Evolutionary conservation across 129 eudicot genomes (phyloP).

Genomic region (Gnaphalium uliginosum): DNA sequence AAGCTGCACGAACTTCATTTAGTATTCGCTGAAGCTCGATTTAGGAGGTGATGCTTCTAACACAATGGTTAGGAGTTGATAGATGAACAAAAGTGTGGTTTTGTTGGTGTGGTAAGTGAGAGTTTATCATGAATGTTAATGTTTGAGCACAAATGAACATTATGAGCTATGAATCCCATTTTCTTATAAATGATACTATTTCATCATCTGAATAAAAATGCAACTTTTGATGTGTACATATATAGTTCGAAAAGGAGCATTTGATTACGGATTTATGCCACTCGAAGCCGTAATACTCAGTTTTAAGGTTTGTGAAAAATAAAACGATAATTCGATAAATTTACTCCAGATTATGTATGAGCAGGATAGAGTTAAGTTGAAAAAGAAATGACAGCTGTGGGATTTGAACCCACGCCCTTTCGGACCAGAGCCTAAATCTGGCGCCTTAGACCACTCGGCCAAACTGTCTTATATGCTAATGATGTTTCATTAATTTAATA

Average conservation of each 20-base stretch:
- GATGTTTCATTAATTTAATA: too few relatives aligned
- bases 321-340: too few relatives aligned
- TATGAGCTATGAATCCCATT: not conserved
- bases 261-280: too few relatives aligned
- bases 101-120: constrained; percentile 17
- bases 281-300: not conserved
- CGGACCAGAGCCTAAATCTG: constrained; percentile 99
- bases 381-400: constrained; percentile 83
- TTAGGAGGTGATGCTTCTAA: constrained; percentile 10
- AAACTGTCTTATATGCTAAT: constrained; percentile 53
- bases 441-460: constrained; percentile 99
- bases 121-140: not conserved
- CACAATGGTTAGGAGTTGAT: constrained; percentile 13
- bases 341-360: too few relatives aligned
- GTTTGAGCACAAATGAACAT: not conserved
- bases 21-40: constrained; percentile 7
- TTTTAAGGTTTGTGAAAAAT: too few relatives aligned
- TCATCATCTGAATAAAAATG: not conserved
- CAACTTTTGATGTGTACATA: not conserved
- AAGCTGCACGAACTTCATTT: not conserved
- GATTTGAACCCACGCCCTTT: constrained; percentile 99
- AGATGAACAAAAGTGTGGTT: constrained; percentile 1
- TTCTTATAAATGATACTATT: not conserved
- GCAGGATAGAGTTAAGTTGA: too few relatives aligned
- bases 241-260: not conserved